Base-by-base conservation (phyloP, 129 eudicot genomes). In the Saussurea involucrata region DNA sequence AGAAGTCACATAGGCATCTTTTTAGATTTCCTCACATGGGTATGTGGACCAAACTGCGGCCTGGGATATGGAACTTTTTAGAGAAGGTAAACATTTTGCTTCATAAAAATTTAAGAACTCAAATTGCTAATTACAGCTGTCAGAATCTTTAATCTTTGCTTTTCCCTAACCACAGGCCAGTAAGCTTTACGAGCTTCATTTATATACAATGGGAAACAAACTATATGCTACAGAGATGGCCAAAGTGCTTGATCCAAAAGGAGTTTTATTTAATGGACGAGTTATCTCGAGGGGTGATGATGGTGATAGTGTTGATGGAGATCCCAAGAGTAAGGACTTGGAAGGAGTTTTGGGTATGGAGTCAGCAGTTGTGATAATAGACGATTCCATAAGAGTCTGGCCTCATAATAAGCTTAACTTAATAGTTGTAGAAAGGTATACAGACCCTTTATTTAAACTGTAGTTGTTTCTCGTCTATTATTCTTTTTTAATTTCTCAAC, bases 281-380 rank as follows among this genome's bases (percentile, higher is more conserved):
- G 99, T 95, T 15, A 92, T 95, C 63, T 95, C 99, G 4, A 76
- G 91, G 78, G 99, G 99, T 44, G 99, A 92, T 76, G 96, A 95
- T 25, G 96, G 96, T 4, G 99, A 95, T 82, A 80, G 69, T 67
- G 65, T 78, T 84, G 99, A 95, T 57, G 92, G 97, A 27, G 97
- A 94, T 74, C 89, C 93, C 12, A 95, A 95, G 82, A 95, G 87
- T 29, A 95, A 95, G 86, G 99, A 95, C 69, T 78, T 95, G 87
- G 99, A 95, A 75, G 99, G 99, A 12, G 99, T 95, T 83, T 71
- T 95, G 92, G 99, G 99, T 55, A 89, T 95, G 99, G 99, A 95
- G 81, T 92, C 99, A 6, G 81, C 97, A 44, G 99, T 95, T 77
- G 90, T 95, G 66, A 95, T 95, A 58, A 92, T 95, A 78, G 99